Percentiles rank a stretch among this genome's conserved stretches.
These are phyloP conservation scores for Salvia splendens DNA, from an alignment of 257 asterid species.

Conservation along the genomic window DNA sequence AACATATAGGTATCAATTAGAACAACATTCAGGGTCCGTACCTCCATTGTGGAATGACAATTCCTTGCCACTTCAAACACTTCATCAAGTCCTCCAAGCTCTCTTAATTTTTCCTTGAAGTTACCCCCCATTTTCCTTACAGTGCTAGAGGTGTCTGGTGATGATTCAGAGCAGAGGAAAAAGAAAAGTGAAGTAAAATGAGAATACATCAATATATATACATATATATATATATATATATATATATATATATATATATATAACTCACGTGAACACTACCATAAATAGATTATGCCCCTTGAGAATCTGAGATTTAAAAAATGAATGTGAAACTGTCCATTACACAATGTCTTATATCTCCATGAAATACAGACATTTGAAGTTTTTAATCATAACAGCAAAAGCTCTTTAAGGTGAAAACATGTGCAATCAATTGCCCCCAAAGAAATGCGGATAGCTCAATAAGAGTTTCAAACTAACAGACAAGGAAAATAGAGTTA, in stretches of 20 bases:
- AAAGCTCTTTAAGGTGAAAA: constrained; percentile 23
- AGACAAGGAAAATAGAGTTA: not conserved
- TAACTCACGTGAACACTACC: not conserved
- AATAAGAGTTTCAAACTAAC: not conserved
- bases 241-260: too few species aligned
- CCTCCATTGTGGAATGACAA: constrained; percentile 70
- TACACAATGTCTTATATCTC: not conserved
- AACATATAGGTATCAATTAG: not conserved
- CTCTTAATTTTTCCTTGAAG: constrained; percentile 81
- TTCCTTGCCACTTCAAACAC: constrained; percentile 75
- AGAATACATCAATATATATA: not conserved
- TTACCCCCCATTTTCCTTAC: constrained; percentile 57
- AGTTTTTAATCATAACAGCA: constrained; percentile 7
- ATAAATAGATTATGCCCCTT: not conserved
- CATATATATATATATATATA: too few species aligned
- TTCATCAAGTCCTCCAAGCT: constrained; percentile 80
- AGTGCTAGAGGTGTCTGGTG: constrained; percentile 64
- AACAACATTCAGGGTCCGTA: constrained; percentile 48
- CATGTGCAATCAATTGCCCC: constrained; percentile 2
- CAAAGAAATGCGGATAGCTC: not conserved
- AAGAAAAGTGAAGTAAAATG: constrained; percentile 9
- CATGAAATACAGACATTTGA: not conserved
- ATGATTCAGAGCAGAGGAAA: constrained; percentile 28
- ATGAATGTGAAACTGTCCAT: not conserved
- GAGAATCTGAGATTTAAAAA: not conserved